Evolutionary conservation across 495 filamentous ascomycete species (phyloP), one percentile per base, ranked within the genome.

Genomic region (Penicillium desertorum): DNA sequence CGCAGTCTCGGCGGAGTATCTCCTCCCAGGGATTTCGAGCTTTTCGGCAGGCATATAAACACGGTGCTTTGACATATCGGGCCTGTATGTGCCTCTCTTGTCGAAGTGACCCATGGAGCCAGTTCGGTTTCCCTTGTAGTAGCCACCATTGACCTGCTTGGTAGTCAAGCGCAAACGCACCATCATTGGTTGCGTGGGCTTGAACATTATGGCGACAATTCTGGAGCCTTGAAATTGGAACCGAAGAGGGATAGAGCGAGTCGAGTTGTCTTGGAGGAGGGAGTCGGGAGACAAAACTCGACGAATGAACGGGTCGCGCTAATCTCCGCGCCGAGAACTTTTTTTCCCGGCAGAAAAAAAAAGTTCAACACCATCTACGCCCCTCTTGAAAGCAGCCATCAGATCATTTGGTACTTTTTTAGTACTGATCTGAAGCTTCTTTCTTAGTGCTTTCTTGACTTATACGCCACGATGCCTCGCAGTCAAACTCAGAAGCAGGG

Each of bases 81-180:
- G 86, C 9, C 85, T 69, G 71, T 91, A 98, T 32, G 86, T 85
- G 69, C 93, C 92, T 72, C 86, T 82, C 69, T 89, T 90, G 19
- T 90, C 92, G 73, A 96, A 93, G 32, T 77, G 71, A 60, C 94
- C 94, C 85, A 93, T 90, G 37, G 86, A 83, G 12, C 95, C 95
- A 1, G 89, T 84, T 22, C 93, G 81, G 57, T 84, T 97, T 68
- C 95, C 95, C 79, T 98, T 98, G 84, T 98, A 98, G 83, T 86
- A 98, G 48, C 90, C 94, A 70, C 92, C 91, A 69, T 88, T 88
- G 76, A 90, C 86, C 70, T 89, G 84, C 76, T 98, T 98, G 59
- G 94, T 98, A 5, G 89, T 96, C 53, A 98, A 79, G 66, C 88
- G 85, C 52, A 90, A 63, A 46, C 80, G 79, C 70, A 79, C 78